Conservation (phyloP, 768 basidiomycete genomes). For the Paxillus involutus region DNA sequence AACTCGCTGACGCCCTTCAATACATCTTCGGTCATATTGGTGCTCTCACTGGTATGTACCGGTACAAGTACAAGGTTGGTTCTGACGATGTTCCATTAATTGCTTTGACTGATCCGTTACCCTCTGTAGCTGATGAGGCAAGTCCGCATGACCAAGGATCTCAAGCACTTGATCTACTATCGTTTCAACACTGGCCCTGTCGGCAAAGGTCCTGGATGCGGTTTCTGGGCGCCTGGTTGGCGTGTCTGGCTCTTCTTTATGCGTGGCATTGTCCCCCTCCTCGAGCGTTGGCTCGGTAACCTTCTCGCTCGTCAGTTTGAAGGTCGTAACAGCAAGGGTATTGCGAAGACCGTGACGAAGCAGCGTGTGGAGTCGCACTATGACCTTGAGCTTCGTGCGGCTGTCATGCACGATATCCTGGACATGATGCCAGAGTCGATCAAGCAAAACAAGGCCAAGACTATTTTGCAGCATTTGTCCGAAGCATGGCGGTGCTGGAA, state of each 20-base stretch:
- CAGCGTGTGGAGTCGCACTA: constrained; percentile 99
- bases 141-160: constrained; percentile 98
- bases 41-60: constrained; percentile 98
- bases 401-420: constrained; percentile 99
- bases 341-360: constrained; percentile 98
- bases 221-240: constrained; percentile 99
- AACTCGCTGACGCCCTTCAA: constrained; percentile 96
- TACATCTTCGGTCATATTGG: constrained; percentile 98
- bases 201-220: constrained; percentile 97
- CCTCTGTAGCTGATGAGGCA: constrained; percentile 85
- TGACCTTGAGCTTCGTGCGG: constrained; percentile 94
- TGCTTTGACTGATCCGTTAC: constrained; percentile 3
- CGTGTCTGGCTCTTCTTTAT: constrained; percentile 99
- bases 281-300: constrained; percentile 98
- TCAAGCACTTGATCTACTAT: constrained; percentile 98
- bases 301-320: constrained; percentile 98
- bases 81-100: neutral
- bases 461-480: constrained; percentile 95
- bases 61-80: constrained; percentile 96
- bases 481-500: constrained; percentile 99
- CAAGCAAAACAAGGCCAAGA: constrained; percentile 99
- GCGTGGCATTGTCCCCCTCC: constrained; percentile 95
- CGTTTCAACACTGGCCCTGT: constrained; percentile 99
- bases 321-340: constrained; percentile 93
- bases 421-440: constrained; percentile 99